Evolutionary conservation across 2,329 filamentous ascomycete genomes (phyloP), one percentile per base, ranked within the genome.

Genomic region (Beauveria caledonica): DNA sequence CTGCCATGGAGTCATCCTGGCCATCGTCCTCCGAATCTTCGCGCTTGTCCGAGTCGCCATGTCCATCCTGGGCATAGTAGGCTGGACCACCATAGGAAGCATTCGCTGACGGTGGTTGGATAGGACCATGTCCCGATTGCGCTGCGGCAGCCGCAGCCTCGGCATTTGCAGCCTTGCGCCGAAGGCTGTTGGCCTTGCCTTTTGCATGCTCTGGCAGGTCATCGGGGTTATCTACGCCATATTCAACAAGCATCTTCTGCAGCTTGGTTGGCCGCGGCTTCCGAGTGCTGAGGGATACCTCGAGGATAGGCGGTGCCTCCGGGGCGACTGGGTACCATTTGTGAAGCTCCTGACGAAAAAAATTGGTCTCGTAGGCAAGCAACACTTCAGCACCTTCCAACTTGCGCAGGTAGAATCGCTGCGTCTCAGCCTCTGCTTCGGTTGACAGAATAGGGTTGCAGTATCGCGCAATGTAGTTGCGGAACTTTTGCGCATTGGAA

Each of bases 211-310:
- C 86, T 0, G 94, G 94, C 5, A 99, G 80, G 66, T 97, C 90
- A 58, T 97, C 93, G 0, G 91, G 90, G 66, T 95, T 91, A 3
- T 92, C 87, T 13, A 97, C 90, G 2, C 92, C 92, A 63, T 94
- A 85, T 67, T 94, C 88, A 1, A 86, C 86, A 79, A 99, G 88
- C 68, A 97, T 84, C 77, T 97, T 97, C 73, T 97, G 93, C 65
- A 97, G 84, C 75, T 99, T 99, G 0, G 94, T 99, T 9, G 94
- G 94, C 9, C 94, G 86, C 45, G 94, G 94, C 74, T 99, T 99
- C 62, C 94, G 85, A 5, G 94, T 99, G 54, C 92, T 97, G 64
- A 92, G 83, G 0, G 93, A 97, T 17, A 88, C 84, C 63, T 96
- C 89, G 10, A 96, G 80, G 42, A 95, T 86, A 23, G 92, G 92